phyloP scores from a whole-genome alignment of 176 grass and related monocot species.

The Oropetium thomaeum region DNA sequence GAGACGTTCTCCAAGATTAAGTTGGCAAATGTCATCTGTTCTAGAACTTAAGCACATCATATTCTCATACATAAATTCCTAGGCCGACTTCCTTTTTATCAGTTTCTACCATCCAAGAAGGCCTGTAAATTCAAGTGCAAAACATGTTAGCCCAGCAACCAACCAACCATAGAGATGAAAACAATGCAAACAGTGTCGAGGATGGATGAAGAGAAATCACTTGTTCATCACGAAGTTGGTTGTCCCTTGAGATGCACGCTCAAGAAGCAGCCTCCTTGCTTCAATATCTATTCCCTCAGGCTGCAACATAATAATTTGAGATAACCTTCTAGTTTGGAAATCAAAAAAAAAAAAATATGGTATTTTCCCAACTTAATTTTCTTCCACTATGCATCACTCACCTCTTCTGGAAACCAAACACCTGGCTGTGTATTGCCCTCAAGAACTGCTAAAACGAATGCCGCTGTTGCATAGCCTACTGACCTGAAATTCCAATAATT shows the following conservation, averaged over 20 bases:
- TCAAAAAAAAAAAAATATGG: no score
- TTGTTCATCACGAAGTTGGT: conserved; percentile 65
- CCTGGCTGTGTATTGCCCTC: conserved; percentile 73
- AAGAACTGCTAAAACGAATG: conserved; percentile 72
- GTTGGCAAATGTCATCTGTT: not conserved
- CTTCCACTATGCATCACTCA: conserved; percentile 11
- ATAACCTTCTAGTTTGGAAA: conserved; percentile 8
- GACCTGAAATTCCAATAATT: conserved; percentile 43
- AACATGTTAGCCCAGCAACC: conserved; percentile 12
- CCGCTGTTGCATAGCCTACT: conserved; percentile 45
- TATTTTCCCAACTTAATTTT: not conserved
- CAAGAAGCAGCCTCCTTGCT: conserved; percentile 72
- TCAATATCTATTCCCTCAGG: conserved; percentile 69
- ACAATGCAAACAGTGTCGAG: not conserved
- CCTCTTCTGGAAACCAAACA: conserved; percentile 93
- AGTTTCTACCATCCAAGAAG: conserved; percentile 60
- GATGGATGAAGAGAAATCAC: conserved; percentile 19
- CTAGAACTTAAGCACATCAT: not conserved
- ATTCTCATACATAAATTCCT: conserved; percentile 62
- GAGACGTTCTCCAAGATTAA: not conserved
- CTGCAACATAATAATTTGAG: conserved; percentile 43
- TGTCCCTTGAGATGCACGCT: conserved; percentile 62
- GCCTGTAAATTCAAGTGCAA: conserved; percentile 46
- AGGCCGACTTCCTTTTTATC: conserved; percentile 73
- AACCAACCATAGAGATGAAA: not conserved